Evolutionary conservation across 148 eudicot species (phyloP).

Genomic region (Nyssa sinensis): DNA sequence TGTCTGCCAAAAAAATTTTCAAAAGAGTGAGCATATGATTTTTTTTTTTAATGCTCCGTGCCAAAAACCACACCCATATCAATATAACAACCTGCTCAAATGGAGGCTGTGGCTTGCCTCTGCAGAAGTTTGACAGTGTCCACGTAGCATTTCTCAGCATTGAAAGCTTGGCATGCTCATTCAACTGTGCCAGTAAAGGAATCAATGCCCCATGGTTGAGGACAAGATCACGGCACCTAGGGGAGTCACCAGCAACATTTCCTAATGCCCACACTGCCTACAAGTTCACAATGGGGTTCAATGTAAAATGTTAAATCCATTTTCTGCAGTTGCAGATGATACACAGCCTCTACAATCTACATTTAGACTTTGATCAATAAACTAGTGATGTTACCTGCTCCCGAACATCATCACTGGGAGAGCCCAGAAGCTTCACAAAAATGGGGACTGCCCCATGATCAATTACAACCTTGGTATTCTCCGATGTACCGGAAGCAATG

Average conservation of each 20-base stretch:
- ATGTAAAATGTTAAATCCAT: no score
- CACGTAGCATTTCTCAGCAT: constrained; percentile 49
- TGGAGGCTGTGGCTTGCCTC: constrained; percentile 44
- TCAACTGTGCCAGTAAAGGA: constrained; percentile 39
- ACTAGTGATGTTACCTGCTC: constrained; percentile 27
- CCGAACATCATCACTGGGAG: constrained; percentile 38
- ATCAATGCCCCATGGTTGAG: constrained; percentile 36
- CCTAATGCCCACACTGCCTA: constrained; percentile 53
- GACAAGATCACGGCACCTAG: no score
- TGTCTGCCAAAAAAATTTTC: background rate
- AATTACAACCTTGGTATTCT: constrained; percentile 41
- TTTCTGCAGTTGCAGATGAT: no score
- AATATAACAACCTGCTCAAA: constrained; percentile 35
- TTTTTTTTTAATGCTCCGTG: no score
- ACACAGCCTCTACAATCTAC: no score
- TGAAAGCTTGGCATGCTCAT: constrained; percentile 42
- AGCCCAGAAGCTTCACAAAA: constrained; percentile 37
- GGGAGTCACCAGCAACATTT: constrained; percentile 43
- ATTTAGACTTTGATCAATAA: no score
- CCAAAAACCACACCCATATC: background rate
- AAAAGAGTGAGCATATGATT: no score
- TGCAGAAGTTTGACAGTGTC: constrained; percentile 39
- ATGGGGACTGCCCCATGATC: constrained; percentile 44
- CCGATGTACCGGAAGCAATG: constrained; percentile 46
- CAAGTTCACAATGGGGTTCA: background rate